These are phyloP conservation scores for Colletotrichum destructivum DNA, from an alignment of 2,329 filamentous ascomycete species.

Conservation along the genomic window DNA sequence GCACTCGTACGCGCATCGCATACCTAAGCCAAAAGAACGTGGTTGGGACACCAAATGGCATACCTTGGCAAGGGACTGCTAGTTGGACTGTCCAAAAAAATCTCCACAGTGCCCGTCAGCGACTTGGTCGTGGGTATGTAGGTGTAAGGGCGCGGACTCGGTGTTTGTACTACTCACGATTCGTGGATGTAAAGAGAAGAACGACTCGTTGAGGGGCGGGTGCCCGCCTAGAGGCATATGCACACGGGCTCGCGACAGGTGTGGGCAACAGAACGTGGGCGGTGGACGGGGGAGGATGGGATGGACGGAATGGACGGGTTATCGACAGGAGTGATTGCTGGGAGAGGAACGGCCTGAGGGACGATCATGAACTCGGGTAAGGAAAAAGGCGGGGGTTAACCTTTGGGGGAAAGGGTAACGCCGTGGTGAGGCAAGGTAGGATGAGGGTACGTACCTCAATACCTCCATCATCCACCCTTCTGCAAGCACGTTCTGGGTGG, in stretches of 20 bases:
- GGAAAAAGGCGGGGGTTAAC: slow-evolving; percentile 26
- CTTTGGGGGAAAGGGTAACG: neutral
- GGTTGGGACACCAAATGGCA: no score
- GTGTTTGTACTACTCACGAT: neutral
- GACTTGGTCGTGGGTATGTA: neutral
- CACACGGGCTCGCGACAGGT: neutral
- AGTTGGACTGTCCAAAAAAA: no score
- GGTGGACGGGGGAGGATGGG: neutral
- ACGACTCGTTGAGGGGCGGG: neutral
- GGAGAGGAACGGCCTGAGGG: slow-evolving; percentile 25
- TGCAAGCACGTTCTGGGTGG: slow-evolving; percentile 31
- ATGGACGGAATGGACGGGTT: neutral
- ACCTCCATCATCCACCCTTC: neutral
- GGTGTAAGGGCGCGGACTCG: neutral
- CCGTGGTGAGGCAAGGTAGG: neutral
- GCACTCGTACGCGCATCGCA: neutral
- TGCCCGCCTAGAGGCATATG: neutral
- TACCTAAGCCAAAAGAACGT: no score
- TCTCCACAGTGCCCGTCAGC: neutral
- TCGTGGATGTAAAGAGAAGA: neutral
- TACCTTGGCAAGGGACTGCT: no score
- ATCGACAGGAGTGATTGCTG: slow-evolving; percentile 2
- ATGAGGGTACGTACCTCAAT: neutral
- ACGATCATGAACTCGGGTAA: slow-evolving; percentile 30
- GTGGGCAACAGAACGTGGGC: neutral